These are phyloP conservation scores for Cokeromyces recurvatus DNA, from an alignment of 371 early-diverging fungal genomes.

Conservation along the genomic window DNA sequence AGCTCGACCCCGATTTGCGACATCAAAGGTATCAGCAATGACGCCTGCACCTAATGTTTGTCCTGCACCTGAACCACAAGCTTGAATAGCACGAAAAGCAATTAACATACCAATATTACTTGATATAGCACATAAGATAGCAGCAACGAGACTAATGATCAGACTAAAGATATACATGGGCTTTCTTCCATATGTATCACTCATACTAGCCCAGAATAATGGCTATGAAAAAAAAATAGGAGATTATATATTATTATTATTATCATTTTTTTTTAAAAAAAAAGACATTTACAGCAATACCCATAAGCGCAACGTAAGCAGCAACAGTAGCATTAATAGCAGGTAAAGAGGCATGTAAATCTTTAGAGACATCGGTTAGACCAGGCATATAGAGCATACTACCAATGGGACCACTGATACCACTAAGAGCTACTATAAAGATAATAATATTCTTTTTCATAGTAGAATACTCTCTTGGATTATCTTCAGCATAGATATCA, in stretches of 20 bases:
- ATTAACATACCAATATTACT: constrained; percentile 46
- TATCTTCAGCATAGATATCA: constrained; percentile 13
- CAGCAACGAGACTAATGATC: constrained; percentile 49
- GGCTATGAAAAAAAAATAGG: constrained; percentile 25
- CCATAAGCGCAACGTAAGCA: constrained; percentile 25
- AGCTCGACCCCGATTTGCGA: constrained; percentile 21
- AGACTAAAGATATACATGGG: constrained; percentile 57
- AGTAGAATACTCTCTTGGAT: constrained; percentile 28
- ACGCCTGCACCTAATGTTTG: constrained; percentile 44
- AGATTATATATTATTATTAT: neutral
- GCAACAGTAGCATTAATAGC: constrained; percentile 31
- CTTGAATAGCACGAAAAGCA: constrained; percentile 61
- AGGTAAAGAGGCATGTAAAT: constrained; percentile 19
- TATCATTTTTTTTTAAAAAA: too few relatives aligned
- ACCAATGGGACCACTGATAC: constrained; percentile 26
- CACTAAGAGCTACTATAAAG: constrained; percentile 11
- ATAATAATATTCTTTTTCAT: constrained; percentile 28
- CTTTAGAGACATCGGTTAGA: constrained; percentile 21
- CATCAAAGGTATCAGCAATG: constrained; percentile 27
- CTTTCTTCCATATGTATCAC: constrained; percentile 56
- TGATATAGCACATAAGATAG: constrained; percentile 57
- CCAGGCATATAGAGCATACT: constrained; percentile 41
- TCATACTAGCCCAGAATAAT: constrained; percentile 60
- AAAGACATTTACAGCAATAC: constrained; percentile 16
- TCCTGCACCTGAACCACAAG: constrained; percentile 60